Evolutionary conservation across 768 basidiomycete species (phyloP).

Genomic region (Coprinopsis strossmayeri): DNA sequence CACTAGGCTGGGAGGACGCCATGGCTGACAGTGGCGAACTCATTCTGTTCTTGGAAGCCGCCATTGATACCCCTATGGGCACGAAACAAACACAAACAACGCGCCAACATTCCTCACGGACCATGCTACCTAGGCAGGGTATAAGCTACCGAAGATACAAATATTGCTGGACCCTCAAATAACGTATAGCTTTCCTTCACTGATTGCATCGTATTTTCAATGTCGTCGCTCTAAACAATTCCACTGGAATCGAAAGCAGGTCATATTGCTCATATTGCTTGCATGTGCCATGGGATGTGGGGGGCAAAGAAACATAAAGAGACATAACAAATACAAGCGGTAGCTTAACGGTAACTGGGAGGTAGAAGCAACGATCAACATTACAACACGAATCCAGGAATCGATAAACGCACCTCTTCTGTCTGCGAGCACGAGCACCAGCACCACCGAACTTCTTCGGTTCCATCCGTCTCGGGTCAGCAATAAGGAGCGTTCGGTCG

Average conservation of each 20-base stretch:
- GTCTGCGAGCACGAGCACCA: conserved; percentile 97
- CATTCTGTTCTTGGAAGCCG: too few relatives aligned
- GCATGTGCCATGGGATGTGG: conserved; percentile 28
- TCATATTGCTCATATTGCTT: conserved; percentile 13
- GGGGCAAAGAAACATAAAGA: conserved; percentile 33
- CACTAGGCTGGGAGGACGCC: too few relatives aligned
- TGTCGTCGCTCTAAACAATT: too few relatives aligned
- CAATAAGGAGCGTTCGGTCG: conserved; percentile 85
- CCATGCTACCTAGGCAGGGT: too few relatives aligned
- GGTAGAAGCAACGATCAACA: conserved; percentile 11
- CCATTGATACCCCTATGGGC: too few relatives aligned
- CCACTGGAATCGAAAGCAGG: conserved; percentile 10
- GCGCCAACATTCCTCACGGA: too few relatives aligned
- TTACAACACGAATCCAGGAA: background rate
- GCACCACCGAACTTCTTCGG: conserved; percentile 99
- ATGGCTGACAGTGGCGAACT: too few relatives aligned
- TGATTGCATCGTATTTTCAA: too few relatives aligned
- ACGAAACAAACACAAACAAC: too few relatives aligned
- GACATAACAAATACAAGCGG: conserved; percentile 35
- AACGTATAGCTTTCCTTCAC: too few relatives aligned
- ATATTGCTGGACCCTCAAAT: too few relatives aligned
- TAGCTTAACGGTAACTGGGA: conserved; percentile 67
- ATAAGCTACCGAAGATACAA: too few relatives aligned
- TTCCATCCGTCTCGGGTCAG: conserved; percentile 96
- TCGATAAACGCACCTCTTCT: conserved; percentile 70